Conservation (phyloP, 768 basidiomycete genomes). For the Coprinopsis cinerea region DNA sequence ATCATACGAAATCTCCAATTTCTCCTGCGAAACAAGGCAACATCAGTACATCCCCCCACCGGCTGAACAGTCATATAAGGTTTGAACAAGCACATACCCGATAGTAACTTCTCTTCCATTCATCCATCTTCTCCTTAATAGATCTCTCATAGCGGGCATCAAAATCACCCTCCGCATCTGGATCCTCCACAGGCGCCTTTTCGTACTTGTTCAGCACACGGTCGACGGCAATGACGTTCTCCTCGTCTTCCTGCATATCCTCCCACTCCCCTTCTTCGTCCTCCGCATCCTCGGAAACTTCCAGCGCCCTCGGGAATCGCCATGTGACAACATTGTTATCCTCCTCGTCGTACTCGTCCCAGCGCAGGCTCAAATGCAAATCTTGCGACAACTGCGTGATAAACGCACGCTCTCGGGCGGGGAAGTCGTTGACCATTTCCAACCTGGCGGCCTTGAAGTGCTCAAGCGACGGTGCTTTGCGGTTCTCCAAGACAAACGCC, state of each 20-base stretch:
- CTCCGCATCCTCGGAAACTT: conserved; percentile 29
- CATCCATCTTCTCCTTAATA: conserved; percentile 78
- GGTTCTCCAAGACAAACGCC: conserved; percentile 57
- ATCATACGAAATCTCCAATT: conserved; percentile 77
- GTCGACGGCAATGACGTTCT: conserved; percentile 67
- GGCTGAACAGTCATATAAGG: background rate
- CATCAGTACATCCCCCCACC: background rate
- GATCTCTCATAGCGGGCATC: conserved; percentile 73
- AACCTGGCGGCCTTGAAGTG: conserved; percentile 39
- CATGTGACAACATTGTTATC: conserved; percentile 73
- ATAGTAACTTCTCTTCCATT: conserved; percentile 92
- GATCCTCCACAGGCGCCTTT: conserved; percentile 71
- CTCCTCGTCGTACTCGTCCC: conserved; percentile 90
- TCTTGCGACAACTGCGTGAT: conserved; percentile 71
- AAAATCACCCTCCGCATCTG: conserved; percentile 67
- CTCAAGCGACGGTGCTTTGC: conserved; percentile 24
- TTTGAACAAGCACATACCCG: conserved; percentile 41
- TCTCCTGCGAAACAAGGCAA: conserved; percentile 52
- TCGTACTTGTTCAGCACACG: conserved; percentile 85
- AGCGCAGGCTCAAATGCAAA: conserved; percentile 72
- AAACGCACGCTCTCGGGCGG: conserved; percentile 76
- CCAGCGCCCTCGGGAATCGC: conserved; percentile 46
- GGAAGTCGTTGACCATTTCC: conserved; percentile 71
- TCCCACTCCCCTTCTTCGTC: conserved; percentile 45
- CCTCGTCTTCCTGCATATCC: conserved; percentile 60